Evolutionary conservation across 495 filamentous ascomycete species (phyloP).

Genomic region (Tuber indicum): DNA sequence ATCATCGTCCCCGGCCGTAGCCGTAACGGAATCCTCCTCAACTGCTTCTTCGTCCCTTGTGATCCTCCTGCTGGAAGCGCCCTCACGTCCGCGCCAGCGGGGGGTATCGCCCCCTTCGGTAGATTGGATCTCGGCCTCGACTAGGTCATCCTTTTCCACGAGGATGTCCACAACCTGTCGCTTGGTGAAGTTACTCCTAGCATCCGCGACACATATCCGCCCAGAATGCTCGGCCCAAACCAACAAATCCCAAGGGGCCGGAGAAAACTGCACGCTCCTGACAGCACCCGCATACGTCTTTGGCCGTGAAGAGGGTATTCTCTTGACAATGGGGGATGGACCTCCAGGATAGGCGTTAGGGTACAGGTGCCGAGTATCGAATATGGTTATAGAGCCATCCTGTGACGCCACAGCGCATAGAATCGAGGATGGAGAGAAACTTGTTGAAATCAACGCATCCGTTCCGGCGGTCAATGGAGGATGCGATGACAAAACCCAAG

Average conservation of each 20-base stretch:
- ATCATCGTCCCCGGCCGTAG: slow-evolving; percentile 23
- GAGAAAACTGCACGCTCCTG: slow-evolving; percentile 82
- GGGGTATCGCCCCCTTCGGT: slow-evolving; percentile 29
- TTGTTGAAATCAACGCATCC: slow-evolving; percentile 58
- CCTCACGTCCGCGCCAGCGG: slow-evolving; percentile 31
- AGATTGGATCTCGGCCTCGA: slow-evolving; percentile 34
- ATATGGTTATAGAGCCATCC: slow-evolving; percentile 62
- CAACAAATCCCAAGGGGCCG: slow-evolving; percentile 82
- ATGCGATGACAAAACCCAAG: slow-evolving; percentile 40
- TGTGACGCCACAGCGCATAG: slow-evolving; percentile 66
- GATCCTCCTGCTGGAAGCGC: slow-evolving; percentile 19
- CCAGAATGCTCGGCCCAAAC: slow-evolving; percentile 90
- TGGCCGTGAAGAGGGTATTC: slow-evolving; percentile 55
- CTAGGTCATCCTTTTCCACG: slow-evolving; percentile 35
- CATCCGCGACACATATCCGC: slow-evolving; percentile 74
- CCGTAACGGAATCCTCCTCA: slow-evolving; percentile 30
- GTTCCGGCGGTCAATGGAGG: slow-evolving; percentile 38
- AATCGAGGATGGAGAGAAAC: slow-evolving; percentile 62
- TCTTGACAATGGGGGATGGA: slow-evolving; percentile 45
- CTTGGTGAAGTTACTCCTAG: slow-evolving; percentile 65
- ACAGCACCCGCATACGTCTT: slow-evolving; percentile 65
- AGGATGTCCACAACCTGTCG: slow-evolving; percentile 56
- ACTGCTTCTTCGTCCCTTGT: slow-evolving; percentile 30
- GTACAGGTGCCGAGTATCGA: slow-evolving; percentile 53
- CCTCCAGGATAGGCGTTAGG: slow-evolving; percentile 43